Percentiles rank a stretch among this genome's conserved stretches.
phyloP scores from a whole-genome alignment of 495 filamentous ascomycete species.

The Xylaria grammica region DNA sequence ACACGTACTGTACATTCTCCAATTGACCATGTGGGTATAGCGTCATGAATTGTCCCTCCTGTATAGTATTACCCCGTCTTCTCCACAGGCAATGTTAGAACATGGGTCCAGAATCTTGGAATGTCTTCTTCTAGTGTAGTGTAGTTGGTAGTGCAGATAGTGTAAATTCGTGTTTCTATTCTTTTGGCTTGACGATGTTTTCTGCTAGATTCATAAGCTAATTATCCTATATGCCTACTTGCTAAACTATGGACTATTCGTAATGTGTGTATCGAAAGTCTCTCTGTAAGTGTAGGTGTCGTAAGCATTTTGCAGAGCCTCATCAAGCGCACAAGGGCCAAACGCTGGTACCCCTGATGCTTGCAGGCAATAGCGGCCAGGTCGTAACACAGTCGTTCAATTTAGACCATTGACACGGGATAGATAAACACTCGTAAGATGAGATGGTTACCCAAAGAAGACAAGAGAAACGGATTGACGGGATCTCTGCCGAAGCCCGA shows the following conservation, averaged over 20 bases:
- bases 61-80: not conserved
- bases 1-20: too few relatives aligned
- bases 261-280: too few relatives aligned
- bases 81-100: not conserved
- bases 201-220: not conserved
- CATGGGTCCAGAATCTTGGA: not conserved
- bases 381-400: not conserved
- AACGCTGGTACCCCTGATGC: not conserved
- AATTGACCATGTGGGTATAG: not conserved
- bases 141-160: not conserved
- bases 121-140: not conserved
- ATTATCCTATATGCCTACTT: not conserved
- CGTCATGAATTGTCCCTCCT: not conserved
- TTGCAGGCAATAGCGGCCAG: not conserved
- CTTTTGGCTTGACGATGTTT: not conserved
- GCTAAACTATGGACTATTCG: not conserved
- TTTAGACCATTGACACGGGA: not conserved
- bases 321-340: not conserved
- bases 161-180: not conserved
- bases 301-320: not conserved
- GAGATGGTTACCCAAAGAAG: not conserved
- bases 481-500: not conserved
- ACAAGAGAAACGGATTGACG: slow-evolving; percentile 17
- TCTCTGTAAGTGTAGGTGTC: not conserved
- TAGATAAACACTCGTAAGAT: not conserved